phyloP scores from a whole-genome alignment of 129 eudicot genomes.

The Mikania micrantha region DNA sequence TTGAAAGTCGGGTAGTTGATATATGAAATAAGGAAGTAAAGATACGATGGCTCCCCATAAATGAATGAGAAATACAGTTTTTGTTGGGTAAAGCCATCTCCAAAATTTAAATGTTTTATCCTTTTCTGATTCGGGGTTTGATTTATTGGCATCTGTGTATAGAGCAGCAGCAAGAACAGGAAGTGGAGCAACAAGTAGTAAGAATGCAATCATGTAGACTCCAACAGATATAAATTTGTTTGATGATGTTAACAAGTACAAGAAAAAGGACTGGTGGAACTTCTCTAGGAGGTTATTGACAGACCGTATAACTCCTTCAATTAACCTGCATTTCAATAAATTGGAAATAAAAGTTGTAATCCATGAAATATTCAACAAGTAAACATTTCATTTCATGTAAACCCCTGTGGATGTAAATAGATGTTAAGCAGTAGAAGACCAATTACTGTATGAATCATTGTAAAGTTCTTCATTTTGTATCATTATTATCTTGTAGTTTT shows the following conservation, averaged over 20 bases:
- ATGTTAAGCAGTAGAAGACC: not conserved
- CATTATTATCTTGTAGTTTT: too few relatives aligned
- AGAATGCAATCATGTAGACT: slow-evolving; percentile 93
- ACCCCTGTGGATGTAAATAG: not conserved
- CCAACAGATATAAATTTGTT: slow-evolving; percentile 89
- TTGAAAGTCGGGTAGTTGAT: slow-evolving; percentile 45
- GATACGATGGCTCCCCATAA: slow-evolving; percentile 76
- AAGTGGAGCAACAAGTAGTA: slow-evolving; percentile 84
- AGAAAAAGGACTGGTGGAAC: slow-evolving; percentile 96
- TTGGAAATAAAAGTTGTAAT: not conserved
- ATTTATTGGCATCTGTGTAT: slow-evolving; percentile 47
- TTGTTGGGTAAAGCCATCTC: slow-evolving; percentile 89
- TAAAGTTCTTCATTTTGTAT: not conserved
- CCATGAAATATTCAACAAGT: not conserved
- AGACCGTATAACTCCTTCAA: slow-evolving; percentile 81
- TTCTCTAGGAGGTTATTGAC: slow-evolving; percentile 96
- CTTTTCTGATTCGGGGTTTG: slow-evolving; percentile 14
- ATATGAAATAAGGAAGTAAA: slow-evolving; percentile 58
- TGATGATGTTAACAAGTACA: slow-evolving; percentile 75
- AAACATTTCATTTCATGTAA: too few relatives aligned
- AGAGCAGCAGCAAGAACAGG: slow-evolving; percentile 87
- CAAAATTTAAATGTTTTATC: slow-evolving; percentile 40
- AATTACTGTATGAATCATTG: not conserved
- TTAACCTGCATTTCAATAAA: slow-evolving; percentile 49
- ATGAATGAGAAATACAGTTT: slow-evolving; percentile 66